Conservation (phyloP, 495 filamentous ascomycete species). For the Clohesyomyces aquaticus region DNA sequence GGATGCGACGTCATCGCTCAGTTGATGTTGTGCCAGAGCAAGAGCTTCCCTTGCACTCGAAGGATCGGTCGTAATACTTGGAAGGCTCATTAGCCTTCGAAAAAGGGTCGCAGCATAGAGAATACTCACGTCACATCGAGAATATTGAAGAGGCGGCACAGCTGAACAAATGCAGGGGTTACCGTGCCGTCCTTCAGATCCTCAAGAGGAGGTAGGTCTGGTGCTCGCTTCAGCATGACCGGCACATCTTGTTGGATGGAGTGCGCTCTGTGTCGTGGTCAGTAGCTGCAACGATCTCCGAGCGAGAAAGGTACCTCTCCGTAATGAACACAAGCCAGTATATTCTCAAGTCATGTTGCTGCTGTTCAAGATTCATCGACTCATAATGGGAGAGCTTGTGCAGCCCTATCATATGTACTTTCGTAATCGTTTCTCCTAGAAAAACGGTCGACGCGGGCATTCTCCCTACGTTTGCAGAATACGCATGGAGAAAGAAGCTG, state of each 20-base stretch:
- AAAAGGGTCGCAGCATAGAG: not conserved
- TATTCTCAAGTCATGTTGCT: constrained; percentile 50
- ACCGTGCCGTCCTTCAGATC: constrained; percentile 41
- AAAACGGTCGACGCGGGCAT: constrained; percentile 50
- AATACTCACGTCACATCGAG: constrained; percentile 44
- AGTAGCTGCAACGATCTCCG: not conserved
- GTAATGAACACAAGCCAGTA: constrained; percentile 55
- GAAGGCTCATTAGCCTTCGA: not conserved
- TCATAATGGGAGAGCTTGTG: constrained; percentile 50
- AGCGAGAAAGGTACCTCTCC: constrained; percentile 41
- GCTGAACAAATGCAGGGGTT: constrained; percentile 50
- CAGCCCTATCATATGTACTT: constrained; percentile 53
- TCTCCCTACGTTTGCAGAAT: constrained; percentile 52
- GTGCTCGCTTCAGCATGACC: constrained; percentile 47
- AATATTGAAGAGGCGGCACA: constrained; percentile 53
- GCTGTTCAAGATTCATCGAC: constrained; percentile 38
- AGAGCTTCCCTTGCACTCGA: constrained; percentile 39
- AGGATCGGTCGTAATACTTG: constrained; percentile 30
- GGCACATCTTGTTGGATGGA: constrained; percentile 54
- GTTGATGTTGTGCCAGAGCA: constrained; percentile 44
- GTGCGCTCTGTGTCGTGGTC: constrained; percentile 41
- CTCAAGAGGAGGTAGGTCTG: constrained; percentile 41
- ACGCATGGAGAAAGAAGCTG: constrained; percentile 55
- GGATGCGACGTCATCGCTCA: constrained; percentile 42
- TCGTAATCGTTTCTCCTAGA: constrained; percentile 52